Conservation (phyloP, 2,329 filamentous ascomycete genomes). For the Lachnellula occidentalis region DNA sequence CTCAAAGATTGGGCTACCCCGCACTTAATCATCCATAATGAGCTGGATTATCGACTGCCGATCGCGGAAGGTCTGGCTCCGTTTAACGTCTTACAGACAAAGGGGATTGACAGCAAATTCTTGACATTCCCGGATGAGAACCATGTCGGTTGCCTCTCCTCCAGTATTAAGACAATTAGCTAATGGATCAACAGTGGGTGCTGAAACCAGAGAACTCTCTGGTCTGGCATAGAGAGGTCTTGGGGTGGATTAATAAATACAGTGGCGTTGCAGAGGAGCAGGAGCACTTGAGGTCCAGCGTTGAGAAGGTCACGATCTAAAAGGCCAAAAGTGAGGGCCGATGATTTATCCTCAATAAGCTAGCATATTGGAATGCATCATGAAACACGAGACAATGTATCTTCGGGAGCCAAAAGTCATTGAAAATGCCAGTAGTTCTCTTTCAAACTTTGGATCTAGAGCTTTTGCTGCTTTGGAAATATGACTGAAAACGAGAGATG, state of each 20-base stretch:
- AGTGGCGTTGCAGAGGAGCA: constrained; percentile 39
- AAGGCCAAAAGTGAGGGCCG: not conserved
- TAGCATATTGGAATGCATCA: not conserved
- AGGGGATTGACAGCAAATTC: constrained; percentile 57
- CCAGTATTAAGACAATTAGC: not conserved
- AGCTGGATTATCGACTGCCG: constrained; percentile 82
- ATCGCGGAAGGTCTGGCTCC: constrained; percentile 70
- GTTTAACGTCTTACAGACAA: constrained; percentile 59
- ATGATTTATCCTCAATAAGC: not conserved
- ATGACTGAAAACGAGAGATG: too few species aligned
- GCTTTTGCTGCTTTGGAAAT: too few species aligned
- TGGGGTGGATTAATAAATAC: constrained; percentile 70
- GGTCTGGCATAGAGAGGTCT: constrained; percentile 81
- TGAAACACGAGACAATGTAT: not conserved
- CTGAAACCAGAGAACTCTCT: constrained; percentile 87
- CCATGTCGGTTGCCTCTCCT: constrained; percentile 36
- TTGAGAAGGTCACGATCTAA: constrained; percentile 9
- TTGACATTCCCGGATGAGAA: constrained; percentile 66
- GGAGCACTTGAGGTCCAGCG: constrained; percentile 11
- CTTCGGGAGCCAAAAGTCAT: too few species aligned
- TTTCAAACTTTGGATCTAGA: too few species aligned
- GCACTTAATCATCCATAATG: constrained; percentile 83
- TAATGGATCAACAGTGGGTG: constrained; percentile 56
- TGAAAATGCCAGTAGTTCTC: too few species aligned
- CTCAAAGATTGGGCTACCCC: constrained; percentile 61